Evolutionary conservation across 225 moss, liverwort and hornwort species (phyloP).

Genomic region (Bryum argenteum): DNA sequence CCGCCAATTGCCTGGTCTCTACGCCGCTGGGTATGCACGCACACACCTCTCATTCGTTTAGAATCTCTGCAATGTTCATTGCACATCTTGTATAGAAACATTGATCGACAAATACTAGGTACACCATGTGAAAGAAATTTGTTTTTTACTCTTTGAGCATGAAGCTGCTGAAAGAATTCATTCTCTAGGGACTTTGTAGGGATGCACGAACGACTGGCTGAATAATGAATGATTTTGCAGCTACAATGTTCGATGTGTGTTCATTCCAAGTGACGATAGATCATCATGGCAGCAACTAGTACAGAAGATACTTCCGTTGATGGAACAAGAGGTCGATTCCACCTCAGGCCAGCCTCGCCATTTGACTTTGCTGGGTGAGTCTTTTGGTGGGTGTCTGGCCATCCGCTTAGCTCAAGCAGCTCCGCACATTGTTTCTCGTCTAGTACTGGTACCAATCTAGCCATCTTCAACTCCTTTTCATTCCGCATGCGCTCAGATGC

Average conservation of each 20-base stretch:
- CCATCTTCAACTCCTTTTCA: background rate
- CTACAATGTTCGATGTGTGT: constrained; percentile 83
- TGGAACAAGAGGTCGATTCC: constrained; percentile 53
- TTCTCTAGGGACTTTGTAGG: too few relatives aligned
- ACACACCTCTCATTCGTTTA: background rate
- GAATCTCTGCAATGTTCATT: too few relatives aligned
- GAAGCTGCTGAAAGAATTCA: too few relatives aligned
- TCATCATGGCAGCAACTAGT: constrained; percentile 85
- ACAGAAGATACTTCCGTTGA: constrained; percentile 53
- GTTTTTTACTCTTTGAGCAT: too few relatives aligned
- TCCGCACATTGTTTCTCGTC: constrained; percentile 65
- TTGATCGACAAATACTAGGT: too few relatives aligned
- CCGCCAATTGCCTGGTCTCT: constrained; percentile 62
- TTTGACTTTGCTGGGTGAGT: constrained; percentile 83
- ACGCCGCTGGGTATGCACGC: constrained; percentile 60
- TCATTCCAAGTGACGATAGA: constrained; percentile 79
- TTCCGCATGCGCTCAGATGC: background rate
- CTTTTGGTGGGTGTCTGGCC: constrained; percentile 85
- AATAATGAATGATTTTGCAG: constrained; percentile 37
- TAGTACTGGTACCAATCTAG: constrained; percentile 66
- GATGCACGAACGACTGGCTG: too few relatives aligned
- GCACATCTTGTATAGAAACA: too few relatives aligned
- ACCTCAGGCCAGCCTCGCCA: constrained; percentile 51
- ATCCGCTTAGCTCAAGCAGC: constrained; percentile 81
- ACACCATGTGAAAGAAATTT: too few relatives aligned